A percentile compares a stretch with the other conserved stretches of the same genome.
Evolutionary conservation across 2,329 filamentous ascomycete species (phyloP).

Genomic region (Verticillium nubilum): DNA sequence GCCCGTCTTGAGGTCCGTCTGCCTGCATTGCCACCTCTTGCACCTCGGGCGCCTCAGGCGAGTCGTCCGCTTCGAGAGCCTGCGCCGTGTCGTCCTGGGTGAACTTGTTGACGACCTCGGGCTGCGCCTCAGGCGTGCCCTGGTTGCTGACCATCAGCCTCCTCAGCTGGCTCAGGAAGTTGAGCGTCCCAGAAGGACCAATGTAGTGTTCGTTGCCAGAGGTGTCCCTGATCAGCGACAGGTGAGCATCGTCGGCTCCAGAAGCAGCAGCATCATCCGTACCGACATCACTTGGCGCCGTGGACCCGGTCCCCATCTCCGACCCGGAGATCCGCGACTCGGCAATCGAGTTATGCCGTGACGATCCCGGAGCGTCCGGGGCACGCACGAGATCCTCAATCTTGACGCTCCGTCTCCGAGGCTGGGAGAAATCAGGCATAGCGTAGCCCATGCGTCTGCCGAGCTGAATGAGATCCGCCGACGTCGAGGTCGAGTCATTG

Average conservation of each 20-base stretch:
- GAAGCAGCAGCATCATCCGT: background rate
- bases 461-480: conserved; percentile 22
- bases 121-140: conserved; percentile 1
- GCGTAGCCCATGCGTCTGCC: conserved; percentile 22
- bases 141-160: conserved; percentile 20
- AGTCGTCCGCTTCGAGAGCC: conserved; percentile 17
- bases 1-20: conserved; percentile 3
- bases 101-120: conserved; percentile 11
- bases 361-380: background rate
- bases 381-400: conserved; percentile 12
- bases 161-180: conserved; percentile 28
- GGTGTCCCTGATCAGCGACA: conserved; percentile 23
- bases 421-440: conserved; percentile 25
- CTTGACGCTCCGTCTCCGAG: conserved; percentile 8
- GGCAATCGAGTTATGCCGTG: background rate
- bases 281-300: background rate
- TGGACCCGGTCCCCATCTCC: background rate
- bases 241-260: conserved; percentile 13
- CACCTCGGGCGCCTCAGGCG: conserved; percentile 1
- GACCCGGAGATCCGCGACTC: background rate
- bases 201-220: conserved; percentile 30
- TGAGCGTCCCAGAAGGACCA: conserved; percentile 28
- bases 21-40: background rate
- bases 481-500: conserved; percentile 20
- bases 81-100: conserved; percentile 17